Base-by-base conservation (phyloP, 1,284 basidiomycete genomes). In the Rhodotorula sp. region DNA sequence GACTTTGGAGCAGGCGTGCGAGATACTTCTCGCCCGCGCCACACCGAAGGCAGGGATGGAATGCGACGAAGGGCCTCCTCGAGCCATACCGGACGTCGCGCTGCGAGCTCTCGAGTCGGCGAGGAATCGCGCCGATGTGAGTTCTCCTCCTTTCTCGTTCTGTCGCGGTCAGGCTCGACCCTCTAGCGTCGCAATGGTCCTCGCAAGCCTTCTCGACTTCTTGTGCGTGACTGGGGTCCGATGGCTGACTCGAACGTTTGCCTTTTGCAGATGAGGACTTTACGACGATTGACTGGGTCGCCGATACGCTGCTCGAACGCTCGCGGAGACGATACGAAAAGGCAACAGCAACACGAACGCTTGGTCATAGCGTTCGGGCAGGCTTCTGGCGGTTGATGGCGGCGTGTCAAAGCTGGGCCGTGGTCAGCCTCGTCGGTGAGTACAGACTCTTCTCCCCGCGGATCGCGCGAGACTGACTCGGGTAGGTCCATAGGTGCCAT, bases 251-350 rank as follows among this genome's bases (percentile, higher is more conserved):
- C 26, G 26, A 26, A 0, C 21, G 1, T 48, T 47, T 18, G 39
- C 23, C n/a, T 21, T 54, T 26, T 39, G 34, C 66, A 76, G 75
- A 70, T 51, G 84, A 85, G 56, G 92, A 95, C 83, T 95, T 96
- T 79, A 90, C 89, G 34, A 90, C 89, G 47, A 90, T 90, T 68
- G 89, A 97, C 81, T 97, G 93, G 94, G 91, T 97, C 69, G 91
- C 96, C 79, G 94, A 97, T 83, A 92, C 93, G 3, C 87, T 95
- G 65, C 86, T 91, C 52, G 93, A 97, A 79, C 86, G 92, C 46
- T 90, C 90, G 72, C 84, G 90, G 78, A 86, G 91, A 56, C 84
- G 91, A 77, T 85, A 87, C 71, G 85, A 86, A 72, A 83, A 86
- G 14, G 83, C 85, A 69, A 83, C 84, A 64, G 78, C 85, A n/a